Base-by-base conservation (phyloP, 768 basidiomycete genomes). In the Neoboletus subvelutipes region DNA sequence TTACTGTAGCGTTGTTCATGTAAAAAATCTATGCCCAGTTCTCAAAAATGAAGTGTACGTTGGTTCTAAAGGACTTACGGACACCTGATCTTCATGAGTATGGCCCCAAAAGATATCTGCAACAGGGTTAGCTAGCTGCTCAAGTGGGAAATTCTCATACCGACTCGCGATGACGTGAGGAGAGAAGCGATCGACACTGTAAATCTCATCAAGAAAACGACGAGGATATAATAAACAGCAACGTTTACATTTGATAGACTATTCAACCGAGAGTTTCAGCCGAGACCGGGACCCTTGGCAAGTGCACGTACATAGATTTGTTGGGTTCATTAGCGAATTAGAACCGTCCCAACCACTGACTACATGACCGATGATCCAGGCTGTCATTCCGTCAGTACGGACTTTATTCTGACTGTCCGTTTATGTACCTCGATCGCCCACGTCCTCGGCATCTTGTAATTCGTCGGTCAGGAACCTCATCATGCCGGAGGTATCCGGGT, bases 101-200 rank as follows among this genome's bases (percentile, higher is more conserved):
- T 91, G 90, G 7, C 89, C 89, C 66, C 78, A 91, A 76, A 90
- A 89, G n/a, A 90, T 82, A 60, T 82, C 87, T 85, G 53, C 39
- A 50, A 40, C 28, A 48, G 51, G 50, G 55, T 61, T 64, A 59
- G 56, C 56, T 41, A 59, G 18, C 20, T 48, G 9, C 41, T 41
- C 24, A 33, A 2, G 28, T n/a, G 10, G 18, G 18, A 48, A 2
- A 28, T 37, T 24, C 29, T 15, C n/a, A 12, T 42, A 77, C 85
- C 42, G 52, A 87, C 85, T 86, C 43, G 87, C 85, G 58, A 90
- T 86, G 53, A 89, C 87, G 63, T 90, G 88, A 31, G 87, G 87
- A 9, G 87, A 85, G 70, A 79, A 90, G n/a, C 87, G 85, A 63
- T 90, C 87, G 54, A 90, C 83, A 53, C 87, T 88, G 50, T 41